These are phyloP conservation scores for Beta vulgaris DNA, from an alignment of 148 eudicot species.

Conservation along the genomic window DNA sequence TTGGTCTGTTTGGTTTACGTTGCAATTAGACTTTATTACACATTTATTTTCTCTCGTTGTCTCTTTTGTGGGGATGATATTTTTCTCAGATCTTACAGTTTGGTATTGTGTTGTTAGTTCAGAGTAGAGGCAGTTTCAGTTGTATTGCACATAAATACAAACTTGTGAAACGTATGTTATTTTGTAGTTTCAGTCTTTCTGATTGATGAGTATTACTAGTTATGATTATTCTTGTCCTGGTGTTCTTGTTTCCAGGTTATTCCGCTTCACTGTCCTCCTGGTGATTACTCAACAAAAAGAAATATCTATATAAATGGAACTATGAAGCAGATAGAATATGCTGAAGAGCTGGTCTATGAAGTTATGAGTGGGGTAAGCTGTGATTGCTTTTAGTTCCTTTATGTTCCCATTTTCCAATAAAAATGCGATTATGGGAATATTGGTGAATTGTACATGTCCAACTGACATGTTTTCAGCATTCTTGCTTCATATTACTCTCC, in stretches of 20 bases:
- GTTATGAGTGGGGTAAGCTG: slow-evolving; percentile 43
- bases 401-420: too few relatives aligned
- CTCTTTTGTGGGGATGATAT: too few relatives aligned
- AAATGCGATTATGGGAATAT: too few relatives aligned
- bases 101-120: neutral
- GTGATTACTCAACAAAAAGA: slow-evolving; percentile 44
- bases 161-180: neutral
- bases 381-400: neutral
- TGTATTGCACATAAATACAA: neutral
- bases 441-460: too few relatives aligned
- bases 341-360: slow-evolving; percentile 44
- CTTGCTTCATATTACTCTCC: too few relatives aligned
- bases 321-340: slow-evolving; percentile 42
- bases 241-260: slow-evolving; percentile 38
- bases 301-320: slow-evolving; percentile 40
- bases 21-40: too few relatives aligned
- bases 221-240: slow-evolving; percentile 3
- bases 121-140: neutral
- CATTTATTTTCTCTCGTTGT: too few relatives aligned
- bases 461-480: too few relatives aligned
- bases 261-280: slow-evolving; percentile 52
- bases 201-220: neutral
- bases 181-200: neutral
- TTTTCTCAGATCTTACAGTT: neutral
- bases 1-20: too few relatives aligned